Conservation (phyloP, 192 early-diverging fungal species). For the Entomortierella lignicola region DNA sequence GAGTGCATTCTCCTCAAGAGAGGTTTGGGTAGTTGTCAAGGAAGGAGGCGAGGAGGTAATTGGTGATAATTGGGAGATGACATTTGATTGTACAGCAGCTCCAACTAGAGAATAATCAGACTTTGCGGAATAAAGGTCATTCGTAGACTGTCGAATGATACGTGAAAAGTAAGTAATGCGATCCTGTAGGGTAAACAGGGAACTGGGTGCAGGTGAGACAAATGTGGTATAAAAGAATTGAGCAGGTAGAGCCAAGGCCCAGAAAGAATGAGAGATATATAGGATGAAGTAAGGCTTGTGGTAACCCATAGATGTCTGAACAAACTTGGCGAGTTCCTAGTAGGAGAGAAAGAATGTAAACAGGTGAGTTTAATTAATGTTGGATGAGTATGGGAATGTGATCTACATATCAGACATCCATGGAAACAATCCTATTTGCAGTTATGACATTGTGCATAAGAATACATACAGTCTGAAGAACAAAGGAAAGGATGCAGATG, state of each 20-base stretch:
- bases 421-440: no score
- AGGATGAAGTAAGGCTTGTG: slow-evolving; percentile 74
- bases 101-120: slow-evolving; percentile 14
- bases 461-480: slow-evolving; percentile 58
- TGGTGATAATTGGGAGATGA: not conserved
- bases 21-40: slow-evolving; percentile 9
- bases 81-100: not conserved
- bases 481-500: slow-evolving; percentile 63
- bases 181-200: slow-evolving; percentile 12
- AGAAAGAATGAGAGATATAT: slow-evolving; percentile 53
- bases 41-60: not conserved
- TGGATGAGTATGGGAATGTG: not conserved
- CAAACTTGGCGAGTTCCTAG: slow-evolving; percentile 68
- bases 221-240: slow-evolving; percentile 37
- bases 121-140: slow-evolving; percentile 26
- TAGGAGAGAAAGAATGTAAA: not conserved
- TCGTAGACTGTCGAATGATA: slow-evolving; percentile 33
- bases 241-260: slow-evolving; percentile 23
- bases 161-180: slow-evolving; percentile 27
- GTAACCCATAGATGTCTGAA: slow-evolving; percentile 65
- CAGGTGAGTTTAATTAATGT: not conserved
- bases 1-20: slow-evolving; percentile 11
- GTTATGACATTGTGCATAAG: not conserved
- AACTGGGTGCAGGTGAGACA: slow-evolving; percentile 12
- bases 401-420: no score